These are phyloP conservation scores for Lactarius indigo DNA, from an alignment of 768 basidiomycete genomes.

Conservation along the genomic window DNA sequence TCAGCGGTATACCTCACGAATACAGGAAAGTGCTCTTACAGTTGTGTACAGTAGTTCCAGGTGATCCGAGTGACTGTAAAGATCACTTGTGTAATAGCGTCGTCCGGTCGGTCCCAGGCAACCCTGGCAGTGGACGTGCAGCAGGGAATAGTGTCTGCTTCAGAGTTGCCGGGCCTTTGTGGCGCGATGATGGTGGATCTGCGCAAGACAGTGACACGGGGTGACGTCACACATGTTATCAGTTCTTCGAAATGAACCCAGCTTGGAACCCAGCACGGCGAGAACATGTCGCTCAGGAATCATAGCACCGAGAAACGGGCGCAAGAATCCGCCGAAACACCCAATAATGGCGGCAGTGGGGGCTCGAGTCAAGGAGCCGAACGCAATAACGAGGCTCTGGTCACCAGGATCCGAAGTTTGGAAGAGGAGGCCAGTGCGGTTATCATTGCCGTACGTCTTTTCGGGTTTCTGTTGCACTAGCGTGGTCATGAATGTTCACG, in stretches of 20 bases:
- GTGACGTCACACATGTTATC: not conserved
- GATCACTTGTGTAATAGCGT: no score
- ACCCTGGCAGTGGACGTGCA: no score
- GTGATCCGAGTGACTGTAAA: no score
- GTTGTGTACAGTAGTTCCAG: no score
- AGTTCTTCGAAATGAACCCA: not conserved
- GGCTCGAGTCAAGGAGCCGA: not conserved
- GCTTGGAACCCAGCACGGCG: no score
- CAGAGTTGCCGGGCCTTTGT: not conserved
- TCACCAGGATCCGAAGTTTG: not conserved
- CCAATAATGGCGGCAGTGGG: not conserved
- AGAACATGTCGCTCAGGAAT: no score
- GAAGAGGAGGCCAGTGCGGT: not conserved
- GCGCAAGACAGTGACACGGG: not conserved
- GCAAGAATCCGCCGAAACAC: not conserved
- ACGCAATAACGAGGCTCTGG: not conserved
- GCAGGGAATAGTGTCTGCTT: no score
- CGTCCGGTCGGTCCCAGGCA: no score
- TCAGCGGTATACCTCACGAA: no score
- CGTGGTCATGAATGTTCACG: not conserved
- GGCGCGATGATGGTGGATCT: no score
- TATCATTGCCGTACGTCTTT: conserved; percentile 6
- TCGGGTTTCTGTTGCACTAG: not conserved
- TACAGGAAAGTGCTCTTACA: no score
- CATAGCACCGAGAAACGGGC: not conserved